Evolutionary conservation across 1,284 basidiomycete genomes (phyloP).

Genomic region (Marasmius tenuissimus): DNA sequence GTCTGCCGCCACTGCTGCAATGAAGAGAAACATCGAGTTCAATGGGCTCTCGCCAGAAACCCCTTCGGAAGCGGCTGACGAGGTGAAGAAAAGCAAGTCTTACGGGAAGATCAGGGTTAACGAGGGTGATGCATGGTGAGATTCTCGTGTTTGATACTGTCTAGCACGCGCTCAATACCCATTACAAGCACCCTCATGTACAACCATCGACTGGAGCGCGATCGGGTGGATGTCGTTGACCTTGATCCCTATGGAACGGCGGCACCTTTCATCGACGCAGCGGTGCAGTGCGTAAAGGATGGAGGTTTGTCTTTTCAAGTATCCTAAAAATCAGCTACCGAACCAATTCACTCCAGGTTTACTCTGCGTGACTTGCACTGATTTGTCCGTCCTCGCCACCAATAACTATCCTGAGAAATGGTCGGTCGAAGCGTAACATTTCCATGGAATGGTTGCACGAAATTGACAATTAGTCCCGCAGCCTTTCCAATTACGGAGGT

Average conservation of each 20-base stretch:
- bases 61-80: slow-evolving; percentile 26
- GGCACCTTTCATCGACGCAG: slow-evolving; percentile 95
- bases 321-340: neutral
- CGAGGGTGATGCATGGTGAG: slow-evolving; percentile 92
- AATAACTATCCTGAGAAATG: slow-evolving; percentile 97
- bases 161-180: neutral
- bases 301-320: slow-evolving; percentile 59
- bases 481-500: slow-evolving; percentile 97
- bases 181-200: slow-evolving; percentile 83
- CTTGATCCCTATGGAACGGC: slow-evolving; percentile 98
- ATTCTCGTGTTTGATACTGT: slow-evolving; percentile 4
- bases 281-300: slow-evolving; percentile 88
- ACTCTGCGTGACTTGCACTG: slow-evolving; percentile 95
- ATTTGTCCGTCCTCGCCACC: slow-evolving; percentile 91
- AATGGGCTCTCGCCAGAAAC: slow-evolving; percentile 66
- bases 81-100: slow-evolving; percentile 11
- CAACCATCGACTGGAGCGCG: slow-evolving; percentile 71
- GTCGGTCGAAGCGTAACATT: slow-evolving; percentile 37
- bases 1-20: slow-evolving; percentile 80
- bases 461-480: slow-evolving; percentile 28
- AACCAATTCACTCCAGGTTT: slow-evolving; percentile 56
- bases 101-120: slow-evolving; percentile 76
- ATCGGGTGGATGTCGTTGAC: slow-evolving; percentile 91
- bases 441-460: neutral
- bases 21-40: slow-evolving; percentile 86